These are phyloP conservation scores for Pseudonectria foliicola DNA, from an alignment of 2,329 filamentous ascomycete species.

Conservation along the genomic window DNA sequence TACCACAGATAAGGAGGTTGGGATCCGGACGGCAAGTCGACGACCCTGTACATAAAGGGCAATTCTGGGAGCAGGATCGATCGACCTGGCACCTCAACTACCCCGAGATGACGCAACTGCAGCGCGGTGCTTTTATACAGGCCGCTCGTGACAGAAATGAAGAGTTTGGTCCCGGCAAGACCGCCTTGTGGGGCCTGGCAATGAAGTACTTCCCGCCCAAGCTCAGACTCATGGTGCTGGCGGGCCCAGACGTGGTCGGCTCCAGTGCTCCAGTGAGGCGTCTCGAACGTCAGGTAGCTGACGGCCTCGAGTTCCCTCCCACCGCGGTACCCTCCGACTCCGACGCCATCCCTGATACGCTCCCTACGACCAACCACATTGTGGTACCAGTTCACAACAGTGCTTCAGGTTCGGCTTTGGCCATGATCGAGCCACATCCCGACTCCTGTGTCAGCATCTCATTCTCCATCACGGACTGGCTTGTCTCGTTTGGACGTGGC, in stretches of 20 bases:
- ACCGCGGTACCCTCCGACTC: constrained; percentile 23
- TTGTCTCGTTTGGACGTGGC: constrained; percentile 73
- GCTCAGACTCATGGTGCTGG: constrained; percentile 10
- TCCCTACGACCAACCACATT: constrained; percentile 29
- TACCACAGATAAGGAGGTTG: constrained; percentile 42
- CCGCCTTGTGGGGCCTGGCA: constrained; percentile 48
- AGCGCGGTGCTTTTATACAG: constrained; percentile 48
- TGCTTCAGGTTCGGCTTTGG: constrained; percentile 41
- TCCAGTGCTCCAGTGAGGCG: constrained; percentile 17
- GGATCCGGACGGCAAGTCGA: constrained; percentile 52
- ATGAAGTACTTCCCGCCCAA: constrained; percentile 52
- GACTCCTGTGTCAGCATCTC: constrained; percentile 60
- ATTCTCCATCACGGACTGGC: constrained; percentile 57
- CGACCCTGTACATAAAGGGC: constrained; percentile 45
- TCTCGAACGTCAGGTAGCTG: constrained; percentile 15
- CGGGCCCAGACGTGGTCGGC: constrained; percentile 4
- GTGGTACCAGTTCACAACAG: constrained; percentile 28
- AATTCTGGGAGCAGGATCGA: constrained; percentile 51
- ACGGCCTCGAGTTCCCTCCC: constrained; percentile 24
- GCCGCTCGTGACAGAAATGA: constrained; percentile 45
- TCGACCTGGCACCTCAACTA: constrained; percentile 55
- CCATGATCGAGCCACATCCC: constrained; percentile 56
- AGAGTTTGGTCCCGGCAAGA: constrained; percentile 44
- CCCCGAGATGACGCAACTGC: constrained; percentile 55
- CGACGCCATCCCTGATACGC: constrained; percentile 28